Evolutionary conservation across 2,329 filamentous ascomycete genomes (phyloP), one percentile per base, ranked within the genome.

Genomic region (Alternaria arborescens): DNA sequence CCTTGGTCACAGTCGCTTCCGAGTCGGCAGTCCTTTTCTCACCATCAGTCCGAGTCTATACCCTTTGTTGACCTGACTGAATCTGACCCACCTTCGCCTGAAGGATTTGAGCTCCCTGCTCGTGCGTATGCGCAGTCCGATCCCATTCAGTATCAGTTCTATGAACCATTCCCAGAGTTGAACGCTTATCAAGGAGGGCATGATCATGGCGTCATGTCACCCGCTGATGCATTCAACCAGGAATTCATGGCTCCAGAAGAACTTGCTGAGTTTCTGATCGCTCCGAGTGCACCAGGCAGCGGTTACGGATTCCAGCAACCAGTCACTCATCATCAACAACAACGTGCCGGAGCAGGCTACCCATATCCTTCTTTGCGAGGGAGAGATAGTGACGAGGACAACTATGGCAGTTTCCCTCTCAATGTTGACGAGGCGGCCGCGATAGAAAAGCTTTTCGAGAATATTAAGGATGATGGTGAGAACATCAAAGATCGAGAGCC

Each of bases 401-500:
- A 67, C 8, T 66, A 66, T 52, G 65, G 64, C 20, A 55, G 61
- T 5, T 52, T 64, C 3, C 62, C 68, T 8, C 46, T 72, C 8
- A 61, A 58, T 10, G 36, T 26, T 14, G 53, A 60, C 1, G 69
- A 72, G n/a, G 55, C 60, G 14, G 65, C 72, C n/a, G 69, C 70
- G 8, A 66, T 77, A 11, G 68, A 70, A 30, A 70, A 72, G 26
- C 70, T 78, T 22, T 67, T 79, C 8, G 72, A 73, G 30, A 76
- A 73, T 34, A 74, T 78, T 34, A 62, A 71, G 53, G 67, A 66
- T 7, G 69, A 73, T 44, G 71, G 71, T 8, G 74, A 76, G 16
- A 70, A 81, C 42, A 78, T 78, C 2, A 84, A 89, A 55, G 83
- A 88, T 52, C 85, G 89, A 16, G 87, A 91, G 59, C 86, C 86